Percentiles rank a stretch among this genome's conserved stretches.
These are phyloP conservation scores for Lumnitzera littorea DNA, from an alignment of 345 rosid species.

Conservation along the genomic window DNA sequence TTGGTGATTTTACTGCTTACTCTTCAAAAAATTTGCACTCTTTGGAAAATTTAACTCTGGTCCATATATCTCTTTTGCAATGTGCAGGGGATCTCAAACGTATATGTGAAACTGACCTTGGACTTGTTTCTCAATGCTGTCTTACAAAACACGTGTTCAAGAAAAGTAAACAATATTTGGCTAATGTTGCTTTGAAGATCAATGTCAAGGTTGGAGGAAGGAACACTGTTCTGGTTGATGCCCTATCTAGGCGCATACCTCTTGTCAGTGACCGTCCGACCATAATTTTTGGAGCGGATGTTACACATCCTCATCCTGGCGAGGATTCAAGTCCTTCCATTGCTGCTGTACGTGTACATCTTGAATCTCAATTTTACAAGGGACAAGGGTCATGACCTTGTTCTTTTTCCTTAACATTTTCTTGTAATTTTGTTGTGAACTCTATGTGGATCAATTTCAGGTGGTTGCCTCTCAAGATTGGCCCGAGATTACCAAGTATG, in stretches of 20 bases:
- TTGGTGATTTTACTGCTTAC: background rate
- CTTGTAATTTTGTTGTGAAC: background rate
- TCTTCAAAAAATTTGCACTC: background rate
- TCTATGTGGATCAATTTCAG: slow-evolving; percentile 18
- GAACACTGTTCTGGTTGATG: slow-evolving; percentile 95
- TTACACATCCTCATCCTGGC: slow-evolving; percentile 99
- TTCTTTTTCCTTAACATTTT: background rate
- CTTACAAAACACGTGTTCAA: slow-evolving; percentile 81
- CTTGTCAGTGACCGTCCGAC: slow-evolving; percentile 92
- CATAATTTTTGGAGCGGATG: slow-evolving; percentile 98
- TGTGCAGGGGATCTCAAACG: slow-evolving; percentile 87
- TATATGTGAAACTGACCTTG: slow-evolving; percentile 97
- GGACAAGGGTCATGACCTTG: background rate
- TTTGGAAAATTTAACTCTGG: no score
- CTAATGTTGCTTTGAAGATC: slow-evolving; percentile 90
- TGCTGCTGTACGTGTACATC: slow-evolving; percentile 63
- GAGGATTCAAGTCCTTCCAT: slow-evolving; percentile 99
- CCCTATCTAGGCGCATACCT: slow-evolving; percentile 85
- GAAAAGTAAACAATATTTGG: slow-evolving; percentile 86
- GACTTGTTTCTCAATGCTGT: slow-evolving; percentile 95
- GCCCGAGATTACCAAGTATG: slow-evolving; percentile 98
- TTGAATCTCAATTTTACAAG: background rate
- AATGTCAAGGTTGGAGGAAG: slow-evolving; percentile 99
- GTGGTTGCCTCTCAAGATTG: slow-evolving; percentile 99
- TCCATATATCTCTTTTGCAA: slow-evolving; percentile 3